These are phyloP conservation scores for Aechmea fasciata DNA, from an alignment of 176 grass and related monocot species.

Conservation along the genomic window DNA sequence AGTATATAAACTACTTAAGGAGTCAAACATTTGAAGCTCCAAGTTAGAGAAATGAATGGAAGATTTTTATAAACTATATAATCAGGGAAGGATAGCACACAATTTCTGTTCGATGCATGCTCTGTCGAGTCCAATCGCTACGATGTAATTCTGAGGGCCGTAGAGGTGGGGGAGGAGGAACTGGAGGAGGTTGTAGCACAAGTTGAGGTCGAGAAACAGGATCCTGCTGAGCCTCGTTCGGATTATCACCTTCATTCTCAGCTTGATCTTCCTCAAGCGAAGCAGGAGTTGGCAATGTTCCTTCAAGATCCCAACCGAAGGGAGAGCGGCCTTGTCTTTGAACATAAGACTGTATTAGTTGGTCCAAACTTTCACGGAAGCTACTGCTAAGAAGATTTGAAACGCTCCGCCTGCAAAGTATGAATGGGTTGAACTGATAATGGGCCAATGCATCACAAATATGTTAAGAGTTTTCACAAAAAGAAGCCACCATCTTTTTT, in stretches of 20 bases:
- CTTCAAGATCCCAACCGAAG: conserved; percentile 41
- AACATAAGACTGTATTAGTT: conserved; percentile 78
- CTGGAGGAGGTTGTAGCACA: conserved; percentile 20
- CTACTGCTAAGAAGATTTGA: conserved; percentile 85
- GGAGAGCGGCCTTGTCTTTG: conserved; percentile 48
- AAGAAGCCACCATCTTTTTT: no score
- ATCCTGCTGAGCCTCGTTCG: conserved; percentile 10
- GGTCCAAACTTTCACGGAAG: conserved; percentile 69
- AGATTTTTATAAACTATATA: not conserved
- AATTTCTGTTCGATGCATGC: conserved; percentile 30
- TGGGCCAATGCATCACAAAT: not conserved
- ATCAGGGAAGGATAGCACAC: conserved; percentile 15
- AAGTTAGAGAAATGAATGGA: no score
- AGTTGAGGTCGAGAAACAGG: conserved; percentile 9
- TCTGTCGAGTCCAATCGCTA: conserved; percentile 41
- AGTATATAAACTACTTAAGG: no score
- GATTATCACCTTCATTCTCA: conserved; percentile 17
- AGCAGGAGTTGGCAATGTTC: conserved; percentile 7
- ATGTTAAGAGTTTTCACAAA: not conserved
- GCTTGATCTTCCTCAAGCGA: conserved; percentile 22
- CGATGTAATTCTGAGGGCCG: conserved; percentile 41
- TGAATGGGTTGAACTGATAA: not conserved
- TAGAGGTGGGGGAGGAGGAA: conserved; percentile 17
- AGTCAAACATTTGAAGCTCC: no score
- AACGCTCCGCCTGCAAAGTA: conserved; percentile 55